These are phyloP conservation scores for Suillus lakei DNA, from an alignment of 768 basidiomycete genomes.

Conservation along the genomic window DNA sequence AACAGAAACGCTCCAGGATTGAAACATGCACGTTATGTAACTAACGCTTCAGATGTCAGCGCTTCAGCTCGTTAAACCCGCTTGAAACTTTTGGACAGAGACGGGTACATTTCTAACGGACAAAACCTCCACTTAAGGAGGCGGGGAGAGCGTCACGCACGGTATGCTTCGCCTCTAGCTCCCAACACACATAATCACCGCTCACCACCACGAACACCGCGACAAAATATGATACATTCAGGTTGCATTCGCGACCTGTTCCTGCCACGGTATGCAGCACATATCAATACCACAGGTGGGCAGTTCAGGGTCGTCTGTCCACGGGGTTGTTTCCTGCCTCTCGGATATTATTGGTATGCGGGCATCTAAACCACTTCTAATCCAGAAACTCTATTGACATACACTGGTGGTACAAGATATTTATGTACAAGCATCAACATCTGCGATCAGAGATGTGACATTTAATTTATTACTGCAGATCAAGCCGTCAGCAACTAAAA, in stretches of 20 bases:
- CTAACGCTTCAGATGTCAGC: too few relatives aligned
- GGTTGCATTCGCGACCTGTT: background rate
- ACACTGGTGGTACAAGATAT: constrained; percentile 2
- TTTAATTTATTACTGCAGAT: constrained; percentile 17
- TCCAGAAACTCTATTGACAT: background rate
- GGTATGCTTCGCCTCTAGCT: background rate
- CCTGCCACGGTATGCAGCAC: background rate
- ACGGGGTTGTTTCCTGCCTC: background rate
- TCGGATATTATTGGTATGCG: constrained; percentile 1
- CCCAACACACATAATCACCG: too few relatives aligned
- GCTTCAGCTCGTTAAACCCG: too few relatives aligned
- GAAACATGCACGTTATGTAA: too few relatives aligned
- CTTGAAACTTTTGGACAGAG: too few relatives aligned
- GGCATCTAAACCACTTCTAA: background rate
- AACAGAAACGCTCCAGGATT: too few relatives aligned
- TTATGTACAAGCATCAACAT: background rate
- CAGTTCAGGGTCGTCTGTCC: background rate
- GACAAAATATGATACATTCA: background rate
- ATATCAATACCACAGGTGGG: background rate
- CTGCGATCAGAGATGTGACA: background rate
- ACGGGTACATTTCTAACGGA: too few relatives aligned
- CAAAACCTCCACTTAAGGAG: too few relatives aligned
- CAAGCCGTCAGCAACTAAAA: background rate
- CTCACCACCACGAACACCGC: background rate
- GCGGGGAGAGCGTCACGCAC: background rate